Conservation (phyloP, 371 early-diverging fungal genomes). For the Dichotomocladium elegans region DNA sequence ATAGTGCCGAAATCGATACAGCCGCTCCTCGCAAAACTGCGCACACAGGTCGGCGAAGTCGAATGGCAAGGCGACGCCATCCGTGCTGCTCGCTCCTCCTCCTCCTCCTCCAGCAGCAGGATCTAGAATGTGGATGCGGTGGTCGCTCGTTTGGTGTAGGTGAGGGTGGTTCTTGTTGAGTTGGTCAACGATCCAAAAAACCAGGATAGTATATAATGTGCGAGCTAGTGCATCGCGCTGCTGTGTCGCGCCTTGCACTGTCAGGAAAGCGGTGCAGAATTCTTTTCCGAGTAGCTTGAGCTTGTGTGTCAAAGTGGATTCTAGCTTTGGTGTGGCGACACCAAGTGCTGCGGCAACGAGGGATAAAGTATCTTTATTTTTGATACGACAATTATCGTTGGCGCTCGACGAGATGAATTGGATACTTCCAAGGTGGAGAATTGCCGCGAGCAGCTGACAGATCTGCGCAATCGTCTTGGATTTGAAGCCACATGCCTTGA, state of each 20-base stretch:
- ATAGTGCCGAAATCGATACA: constrained; percentile 49
- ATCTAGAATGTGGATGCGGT: constrained; percentile 66
- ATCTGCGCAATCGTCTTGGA: constrained; percentile 63
- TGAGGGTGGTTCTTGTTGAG: constrained; percentile 65
- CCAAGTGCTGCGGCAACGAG: constrained; percentile 80
- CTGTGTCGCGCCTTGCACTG: constrained; percentile 57
- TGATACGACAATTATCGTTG: constrained; percentile 47
- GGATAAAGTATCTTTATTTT: constrained; percentile 67
- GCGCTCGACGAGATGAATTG: constrained; percentile 51
- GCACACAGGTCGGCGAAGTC: constrained; percentile 76
- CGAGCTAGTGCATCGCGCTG: constrained; percentile 73
- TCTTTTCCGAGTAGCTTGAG: constrained; percentile 62
- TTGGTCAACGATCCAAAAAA: constrained; percentile 73
- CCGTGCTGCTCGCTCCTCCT: constrained; percentile 40
- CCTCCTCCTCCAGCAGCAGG: constrained; percentile 65
- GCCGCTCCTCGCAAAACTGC: constrained; percentile 84
- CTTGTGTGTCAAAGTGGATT: constrained; percentile 68
- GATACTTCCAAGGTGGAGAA: constrained; percentile 74
- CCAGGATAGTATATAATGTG: constrained; percentile 70
- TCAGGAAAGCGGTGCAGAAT: constrained; percentile 78
- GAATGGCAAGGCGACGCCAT: background rate
- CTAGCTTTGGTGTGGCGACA: constrained; percentile 47
- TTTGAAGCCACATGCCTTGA: constrained; percentile 74
- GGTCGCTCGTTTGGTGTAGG: background rate
- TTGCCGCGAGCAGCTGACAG: constrained; percentile 67